phyloP scores from a whole-genome alignment of 129 eudicot genomes.

The Saposhnikovia divaricata region DNA sequence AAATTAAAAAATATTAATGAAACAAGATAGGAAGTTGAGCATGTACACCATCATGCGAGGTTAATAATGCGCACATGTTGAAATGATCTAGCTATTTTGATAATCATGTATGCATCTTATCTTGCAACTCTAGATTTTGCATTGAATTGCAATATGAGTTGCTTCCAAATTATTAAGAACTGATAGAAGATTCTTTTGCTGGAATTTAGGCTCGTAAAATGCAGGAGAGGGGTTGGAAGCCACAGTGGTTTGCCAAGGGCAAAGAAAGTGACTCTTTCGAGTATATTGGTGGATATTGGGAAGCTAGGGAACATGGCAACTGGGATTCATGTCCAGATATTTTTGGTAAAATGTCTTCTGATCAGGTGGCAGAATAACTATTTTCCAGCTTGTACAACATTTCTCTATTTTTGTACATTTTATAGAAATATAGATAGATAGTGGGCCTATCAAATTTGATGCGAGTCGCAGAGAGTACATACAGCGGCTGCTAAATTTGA shows the following conservation, averaged over 20 bases:
- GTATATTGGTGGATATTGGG: slow-evolving; percentile 94
- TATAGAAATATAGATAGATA: slow-evolving; percentile 8
- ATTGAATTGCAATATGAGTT: neutral
- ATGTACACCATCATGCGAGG: neutral
- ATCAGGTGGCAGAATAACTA: slow-evolving; percentile 49
- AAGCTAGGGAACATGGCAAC: slow-evolving; percentile 66
- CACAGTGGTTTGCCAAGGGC: slow-evolving; percentile 84
- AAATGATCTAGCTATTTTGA: neutral
- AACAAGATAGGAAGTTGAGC: neutral
- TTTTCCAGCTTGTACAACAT: neutral
- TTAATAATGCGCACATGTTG: neutral
- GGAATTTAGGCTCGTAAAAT: slow-evolving; percentile 72
- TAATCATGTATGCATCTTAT: neutral
- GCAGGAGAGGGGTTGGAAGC: slow-evolving; percentile 98
- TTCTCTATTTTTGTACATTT: neutral
- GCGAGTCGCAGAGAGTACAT: neutral
- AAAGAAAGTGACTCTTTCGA: slow-evolving; percentile 53
- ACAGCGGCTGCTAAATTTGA: slow-evolving; percentile 2
- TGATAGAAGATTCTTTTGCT: neutral
- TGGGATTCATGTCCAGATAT: slow-evolving; percentile 93
- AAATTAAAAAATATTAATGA: neutral
- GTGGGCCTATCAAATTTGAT: slow-evolving; percentile 1
- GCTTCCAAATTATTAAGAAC: neutral
- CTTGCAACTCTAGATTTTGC: neutral
- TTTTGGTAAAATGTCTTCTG: slow-evolving; percentile 68